Evolutionary conservation across 2,329 filamentous ascomycete species (phyloP), one percentile per base, ranked within the genome.

Genomic region (Aspergillus sergii): DNA sequence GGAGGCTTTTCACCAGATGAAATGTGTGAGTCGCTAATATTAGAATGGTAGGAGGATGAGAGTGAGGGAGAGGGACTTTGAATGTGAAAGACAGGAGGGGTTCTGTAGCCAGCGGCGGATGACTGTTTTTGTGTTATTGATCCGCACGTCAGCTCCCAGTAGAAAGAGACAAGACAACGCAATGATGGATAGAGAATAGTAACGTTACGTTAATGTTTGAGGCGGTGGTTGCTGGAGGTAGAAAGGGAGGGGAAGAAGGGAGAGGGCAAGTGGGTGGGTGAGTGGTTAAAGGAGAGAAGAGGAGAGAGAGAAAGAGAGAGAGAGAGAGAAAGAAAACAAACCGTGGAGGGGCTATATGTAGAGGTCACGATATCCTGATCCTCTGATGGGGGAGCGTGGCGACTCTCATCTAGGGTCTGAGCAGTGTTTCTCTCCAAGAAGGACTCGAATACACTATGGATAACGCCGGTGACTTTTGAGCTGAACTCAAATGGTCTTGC

Each of bases 321-420:
- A 36, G 14, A 7, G 11, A 28, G 26, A 28, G 56, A 34, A 32
- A 51, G 28, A 34, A 32, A 36, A 36, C 51, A 34, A 36, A 54
- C 51, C 51, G 14, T 50, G 14, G 45, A 23, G 23, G 21, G 12
- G 21, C 45, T 26, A 19, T 26, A 19, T 9, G 14, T 16, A 41
- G 39, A 41, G 46, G 12, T 16, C 23, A 28, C 26, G 11, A 50
- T 30, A 19, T 50, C 14, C 26, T 50, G 26, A 14, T 34, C 48
- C 28, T 51, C 19, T 32, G n/a, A 16, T n/a, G 16, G 21, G 36
- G 39, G 43, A 30, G 70, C 71, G 61, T 75, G 74, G 8, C 63
- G 55, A 36, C 68, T 69, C 7, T 69, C 66, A 11, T 64, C 62
- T 11, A 69, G 63, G 23, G 58, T 46, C 14, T 62, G 56, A 23